Evolutionary conservation across 2,329 filamentous ascomycete species (phyloP).

Genomic region (Cladosporium velox): DNA sequence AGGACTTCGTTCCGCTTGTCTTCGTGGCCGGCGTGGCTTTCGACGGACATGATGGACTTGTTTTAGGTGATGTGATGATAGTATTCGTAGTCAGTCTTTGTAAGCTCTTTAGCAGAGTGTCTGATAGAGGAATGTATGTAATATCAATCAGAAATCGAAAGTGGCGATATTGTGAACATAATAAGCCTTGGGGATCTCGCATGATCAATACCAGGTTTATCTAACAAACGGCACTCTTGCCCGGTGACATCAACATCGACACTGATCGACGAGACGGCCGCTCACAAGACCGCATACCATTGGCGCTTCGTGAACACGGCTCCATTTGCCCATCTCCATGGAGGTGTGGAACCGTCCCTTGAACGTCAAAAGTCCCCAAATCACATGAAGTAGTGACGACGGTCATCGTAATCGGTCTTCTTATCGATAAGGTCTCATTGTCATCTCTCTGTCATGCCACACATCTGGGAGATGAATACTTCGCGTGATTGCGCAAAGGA

Average conservation of each 20-base stretch:
- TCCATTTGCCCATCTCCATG: not conserved
- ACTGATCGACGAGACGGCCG: not conserved
- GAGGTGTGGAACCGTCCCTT: not conserved
- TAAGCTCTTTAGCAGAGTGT: not conserved
- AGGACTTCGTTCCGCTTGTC: slow-evolving; percentile 14
- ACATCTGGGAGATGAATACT: not conserved
- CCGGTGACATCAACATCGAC: not conserved
- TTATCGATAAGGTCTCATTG: not conserved
- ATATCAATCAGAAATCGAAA: too few relatives aligned
- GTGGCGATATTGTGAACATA: not conserved
- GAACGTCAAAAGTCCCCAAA: not conserved
- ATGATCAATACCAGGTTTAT: not conserved
- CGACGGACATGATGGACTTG: slow-evolving; percentile 11
- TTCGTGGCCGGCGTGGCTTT: slow-evolving; percentile 14
- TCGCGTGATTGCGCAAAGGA: not conserved
- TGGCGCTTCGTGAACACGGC: not conserved
- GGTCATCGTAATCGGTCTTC: not conserved
- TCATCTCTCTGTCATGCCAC: not conserved
- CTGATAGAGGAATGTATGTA: not conserved
- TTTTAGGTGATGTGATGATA: not conserved
- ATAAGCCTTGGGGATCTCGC: not conserved
- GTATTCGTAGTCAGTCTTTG: not conserved
- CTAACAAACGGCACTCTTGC: not conserved
- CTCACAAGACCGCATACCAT: not conserved
- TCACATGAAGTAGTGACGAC: not conserved